Evolutionary conservation across 2,329 filamentous ascomycete genomes (phyloP).

Genomic region (Colletotrichum falcatum): DNA sequence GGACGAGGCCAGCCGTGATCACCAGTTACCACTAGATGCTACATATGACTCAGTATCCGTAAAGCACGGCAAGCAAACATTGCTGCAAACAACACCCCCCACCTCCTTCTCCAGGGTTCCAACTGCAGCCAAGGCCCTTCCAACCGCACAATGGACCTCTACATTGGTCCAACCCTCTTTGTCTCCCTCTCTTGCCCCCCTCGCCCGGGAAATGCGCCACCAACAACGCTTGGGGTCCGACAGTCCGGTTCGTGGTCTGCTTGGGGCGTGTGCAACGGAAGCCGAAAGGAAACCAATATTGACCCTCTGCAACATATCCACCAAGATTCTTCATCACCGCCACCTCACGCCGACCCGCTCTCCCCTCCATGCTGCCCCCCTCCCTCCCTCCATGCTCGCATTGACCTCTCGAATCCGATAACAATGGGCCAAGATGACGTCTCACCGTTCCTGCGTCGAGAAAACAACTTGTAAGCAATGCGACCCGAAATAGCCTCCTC

Average conservation of each 20-base stretch:
- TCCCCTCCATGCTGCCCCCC: background rate
- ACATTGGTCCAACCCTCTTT: background rate
- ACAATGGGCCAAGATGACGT: conserved; percentile 6
- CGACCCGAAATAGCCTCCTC: background rate
- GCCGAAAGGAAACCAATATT: background rate
- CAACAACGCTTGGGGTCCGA: conserved; percentile 21
- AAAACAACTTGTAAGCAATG: conserved; percentile 10
- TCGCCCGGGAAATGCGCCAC: conserved; percentile 1
- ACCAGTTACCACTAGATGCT: background rate
- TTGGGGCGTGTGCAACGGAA: background rate
- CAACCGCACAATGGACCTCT: background rate
- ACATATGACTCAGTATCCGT: background rate
- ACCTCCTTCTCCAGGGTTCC: background rate
- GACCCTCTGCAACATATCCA: background rate
- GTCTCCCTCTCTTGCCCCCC: background rate
- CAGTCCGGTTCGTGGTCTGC: conserved; percentile 17
- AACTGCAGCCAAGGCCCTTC: background rate
- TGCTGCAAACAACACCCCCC: conserved; percentile 1
- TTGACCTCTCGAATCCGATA: background rate
- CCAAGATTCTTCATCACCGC: conserved; percentile 31
- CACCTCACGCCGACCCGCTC: conserved; percentile 12
- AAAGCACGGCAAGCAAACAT: conserved; percentile 25
- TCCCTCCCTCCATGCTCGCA: background rate
- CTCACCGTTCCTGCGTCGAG: conserved; percentile 30
- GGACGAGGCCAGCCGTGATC: background rate